Evolutionary conservation across 2,329 filamentous ascomycete genomes (phyloP).

Genomic region (Fusarium protoensiforme): DNA sequence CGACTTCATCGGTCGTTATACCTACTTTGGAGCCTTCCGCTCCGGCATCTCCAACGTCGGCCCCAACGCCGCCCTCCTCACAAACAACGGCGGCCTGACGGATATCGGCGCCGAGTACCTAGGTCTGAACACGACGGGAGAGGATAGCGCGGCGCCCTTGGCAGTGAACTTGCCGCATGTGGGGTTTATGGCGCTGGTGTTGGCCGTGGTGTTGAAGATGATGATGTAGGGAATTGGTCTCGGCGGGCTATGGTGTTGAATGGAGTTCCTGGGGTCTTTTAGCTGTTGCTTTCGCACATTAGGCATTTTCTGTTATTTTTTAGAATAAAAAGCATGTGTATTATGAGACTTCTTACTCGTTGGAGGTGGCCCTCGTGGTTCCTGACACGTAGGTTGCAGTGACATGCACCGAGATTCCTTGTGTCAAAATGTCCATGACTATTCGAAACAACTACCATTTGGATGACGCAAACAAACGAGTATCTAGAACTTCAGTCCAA

Average conservation of each 20-base stretch:
- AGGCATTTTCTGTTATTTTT: neutral
- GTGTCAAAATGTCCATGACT: neutral
- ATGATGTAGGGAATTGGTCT: neutral
- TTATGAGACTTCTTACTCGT: no score
- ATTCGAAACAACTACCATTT: neutral
- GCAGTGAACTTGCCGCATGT: neutral
- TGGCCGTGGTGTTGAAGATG: slow-evolving; percentile 4
- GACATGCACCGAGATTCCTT: neutral
- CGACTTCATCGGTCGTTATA: slow-evolving; percentile 72
- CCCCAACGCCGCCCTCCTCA: slow-evolving; percentile 77
- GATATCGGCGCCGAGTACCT: slow-evolving; percentile 84
- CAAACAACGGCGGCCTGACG: slow-evolving; percentile 74
- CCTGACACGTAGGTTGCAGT: neutral
- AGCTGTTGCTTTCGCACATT: neutral
- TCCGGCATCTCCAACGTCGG: slow-evolving; percentile 78
- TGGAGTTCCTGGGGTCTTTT: neutral
- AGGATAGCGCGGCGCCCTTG: slow-evolving; percentile 34
- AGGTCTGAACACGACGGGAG: slow-evolving; percentile 62
- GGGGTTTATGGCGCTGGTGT: slow-evolving; percentile 6
- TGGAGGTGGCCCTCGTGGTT: neutral
- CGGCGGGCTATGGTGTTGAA: neutral
- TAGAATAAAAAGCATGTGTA: neutral
- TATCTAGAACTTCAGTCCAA: neutral
- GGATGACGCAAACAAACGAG: neutral
- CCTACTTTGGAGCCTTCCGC: slow-evolving; percentile 81